Evolutionary conservation across 345 rosid genomes (phyloP), one percentile per base, ranked within the genome.

Genomic region (Rhizophora apiculata): DNA sequence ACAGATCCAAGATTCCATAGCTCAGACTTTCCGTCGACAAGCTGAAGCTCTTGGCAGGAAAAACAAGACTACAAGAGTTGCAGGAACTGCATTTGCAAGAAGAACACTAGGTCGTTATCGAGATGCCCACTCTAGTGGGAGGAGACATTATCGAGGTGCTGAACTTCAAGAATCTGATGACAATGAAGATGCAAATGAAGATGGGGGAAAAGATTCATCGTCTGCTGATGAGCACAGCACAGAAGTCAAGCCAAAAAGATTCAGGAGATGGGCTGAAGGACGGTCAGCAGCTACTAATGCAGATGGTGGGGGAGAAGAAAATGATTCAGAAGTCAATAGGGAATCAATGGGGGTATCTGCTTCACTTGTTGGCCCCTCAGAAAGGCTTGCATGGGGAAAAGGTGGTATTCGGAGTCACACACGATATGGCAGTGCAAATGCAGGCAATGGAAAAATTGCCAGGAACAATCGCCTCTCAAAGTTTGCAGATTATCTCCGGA

Each of bases 1-100:
- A 60, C 78, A 85, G 89, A 85, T 85, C 67, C 86, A 85, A 81
- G 86, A 77, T 66, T 70, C 85, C 13, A 85, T 85, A 60, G 78
- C 86, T 22, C 74, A 75, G 74, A 83, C 85, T 58, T 43, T 79
- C 55, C 73, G 64, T 31, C 76, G 85, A 52, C 89, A 85, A 74
- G 76, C 86, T 59, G 86, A 81, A 77, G 82, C 82, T 64, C 62
- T 82, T 49, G 77, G 85, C 60, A 75, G 76, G 60, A 81, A 81
- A 71, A 63, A 71, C 57, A 55, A 81, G 34, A 48, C 77, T 52
- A 24, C 74, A 51, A 85, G 72, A 73, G 37, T 62, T 24, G 48
- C 73, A 48, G 55, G 70, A 60, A 62, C 78, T 65, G 76, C 74
- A 63, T 59, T 68, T 70, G n/a, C 69, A 26, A 77, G 86, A 82